Conservation (phyloP, 257 asterid species). For the Voacanga thouarsii region DNA sequence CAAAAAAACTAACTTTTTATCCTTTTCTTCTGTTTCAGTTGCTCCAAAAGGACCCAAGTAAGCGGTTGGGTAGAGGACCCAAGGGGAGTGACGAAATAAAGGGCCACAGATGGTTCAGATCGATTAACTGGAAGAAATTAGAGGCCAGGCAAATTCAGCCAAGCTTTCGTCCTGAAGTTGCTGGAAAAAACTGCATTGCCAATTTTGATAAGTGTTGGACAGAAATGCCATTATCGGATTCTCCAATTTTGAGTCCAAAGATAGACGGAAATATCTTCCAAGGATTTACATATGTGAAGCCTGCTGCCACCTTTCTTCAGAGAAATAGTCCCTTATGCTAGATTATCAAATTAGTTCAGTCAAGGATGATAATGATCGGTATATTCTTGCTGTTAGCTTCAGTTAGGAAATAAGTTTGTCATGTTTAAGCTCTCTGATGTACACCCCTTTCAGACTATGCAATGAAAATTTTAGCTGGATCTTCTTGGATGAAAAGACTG, state of each 20-base stretch:
- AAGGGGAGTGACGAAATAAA: constrained; percentile 47
- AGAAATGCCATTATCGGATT: constrained; percentile 51
- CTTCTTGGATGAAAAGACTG: neutral
- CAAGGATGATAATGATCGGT: neutral
- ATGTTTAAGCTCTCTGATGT: neutral
- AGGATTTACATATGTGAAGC: constrained; percentile 52
- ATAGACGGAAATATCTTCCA: constrained; percentile 29
- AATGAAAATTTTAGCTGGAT: too few species aligned
- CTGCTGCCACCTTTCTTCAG: constrained; percentile 46
- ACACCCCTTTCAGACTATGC: neutral
- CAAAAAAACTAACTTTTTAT: neutral
- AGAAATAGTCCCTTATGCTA: constrained; percentile 29
- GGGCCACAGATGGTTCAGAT: constrained; percentile 49
- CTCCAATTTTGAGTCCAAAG: constrained; percentile 58
- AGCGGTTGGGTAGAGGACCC: constrained; percentile 41
- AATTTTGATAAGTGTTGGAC: constrained; percentile 50
- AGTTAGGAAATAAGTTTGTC: neutral
- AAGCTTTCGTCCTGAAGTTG: constrained; percentile 43
- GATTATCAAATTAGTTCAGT: neutral
- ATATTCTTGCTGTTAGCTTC: neutral
- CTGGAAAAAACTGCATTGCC: constrained; percentile 46
- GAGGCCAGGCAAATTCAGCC: constrained; percentile 42
- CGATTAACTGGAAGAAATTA: constrained; percentile 53
- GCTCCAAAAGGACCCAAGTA: constrained; percentile 37
- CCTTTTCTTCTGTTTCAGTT: constrained; percentile 29